Conservation (phyloP, 2,329 filamentous ascomycete genomes). For the Beauveria brongniartii region DNA sequence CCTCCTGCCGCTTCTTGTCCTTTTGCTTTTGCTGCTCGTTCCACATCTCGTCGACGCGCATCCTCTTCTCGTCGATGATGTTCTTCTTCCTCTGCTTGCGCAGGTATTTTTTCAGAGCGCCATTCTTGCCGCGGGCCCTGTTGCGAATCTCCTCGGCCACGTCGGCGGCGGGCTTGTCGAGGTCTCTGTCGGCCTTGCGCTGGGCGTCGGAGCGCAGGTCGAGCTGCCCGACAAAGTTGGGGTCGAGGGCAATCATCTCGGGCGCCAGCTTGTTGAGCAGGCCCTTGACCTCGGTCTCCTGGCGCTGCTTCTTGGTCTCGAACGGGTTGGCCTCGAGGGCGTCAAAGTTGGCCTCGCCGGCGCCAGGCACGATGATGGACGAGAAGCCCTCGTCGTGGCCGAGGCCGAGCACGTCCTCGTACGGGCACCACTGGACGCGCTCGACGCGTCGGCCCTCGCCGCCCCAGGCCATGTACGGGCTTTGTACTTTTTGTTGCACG, state of each 20-base stretch:
- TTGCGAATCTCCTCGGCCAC: slow-evolving; percentile 60
- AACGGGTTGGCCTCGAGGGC: slow-evolving; percentile 90
- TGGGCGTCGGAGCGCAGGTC: slow-evolving; percentile 75
- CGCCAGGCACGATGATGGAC: slow-evolving; percentile 82
- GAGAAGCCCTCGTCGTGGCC: slow-evolving; percentile 81
- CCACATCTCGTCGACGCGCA: slow-evolving; percentile 78
- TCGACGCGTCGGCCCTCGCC: slow-evolving; percentile 77
- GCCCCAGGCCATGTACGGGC: slow-evolving; percentile 89
- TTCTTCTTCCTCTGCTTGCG: slow-evolving; percentile 90
- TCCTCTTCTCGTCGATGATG: slow-evolving; percentile 88
- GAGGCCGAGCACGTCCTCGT: slow-evolving; percentile 84
- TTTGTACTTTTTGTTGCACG: slow-evolving; percentile 72
- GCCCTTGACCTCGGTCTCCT: slow-evolving; percentile 82
- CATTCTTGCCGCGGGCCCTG: slow-evolving; percentile 80
- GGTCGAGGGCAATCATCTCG: slow-evolving; percentile 94
- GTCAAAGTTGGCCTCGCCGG: slow-evolving; percentile 96
- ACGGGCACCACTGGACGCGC: slow-evolving; percentile 84
- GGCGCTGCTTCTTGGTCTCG: slow-evolving; percentile 85
- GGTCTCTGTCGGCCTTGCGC: slow-evolving; percentile 66
- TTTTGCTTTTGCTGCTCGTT: slow-evolving; percentile 62
- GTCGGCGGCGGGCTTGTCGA: slow-evolving; percentile 59
- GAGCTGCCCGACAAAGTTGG: slow-evolving; percentile 82
- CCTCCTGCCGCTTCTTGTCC: slow-evolving; percentile 53
- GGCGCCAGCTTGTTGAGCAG: slow-evolving; percentile 92
- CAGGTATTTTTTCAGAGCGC: slow-evolving; percentile 76